Evolutionary conservation across 257 asterid species (phyloP), one percentile per base, ranked within the genome.

Genomic region (Paraleonurus japonicus): DNA sequence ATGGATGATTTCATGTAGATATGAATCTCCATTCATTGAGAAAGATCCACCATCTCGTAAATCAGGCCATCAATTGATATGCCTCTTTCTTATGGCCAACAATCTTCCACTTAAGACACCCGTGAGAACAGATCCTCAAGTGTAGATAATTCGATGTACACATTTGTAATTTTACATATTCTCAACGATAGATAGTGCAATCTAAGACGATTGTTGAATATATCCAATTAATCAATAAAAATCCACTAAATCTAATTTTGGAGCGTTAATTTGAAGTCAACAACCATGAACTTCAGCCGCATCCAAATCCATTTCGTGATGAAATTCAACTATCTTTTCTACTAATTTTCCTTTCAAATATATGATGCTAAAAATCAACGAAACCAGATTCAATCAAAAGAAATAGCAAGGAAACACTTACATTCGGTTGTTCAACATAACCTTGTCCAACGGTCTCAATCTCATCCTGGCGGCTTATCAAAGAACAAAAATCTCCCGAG

Each of bases 371-470:
- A 11, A 39, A 22, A 58, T 20, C 7, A 22, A 9, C 37, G 15
- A 60, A 67, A 62, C 27, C 41, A 61, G 3, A 68, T n/a, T 27
- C 19, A 59, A 50, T 5, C 23, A 8, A 5, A 1, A n/a, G 7
- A 17, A 7, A 9, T 28, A 8, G 26, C 13, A 61, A n/a, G 55
- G 7, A 45, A 8, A 15, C 15, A 72, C 97, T 23, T 73, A 94
- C 98, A 80, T 84, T 78, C 35, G 90, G 80, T 77, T 94, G 91
- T 20, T 33, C 73, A 13, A 90, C 90, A 62, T 94, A 94, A 0
- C 96, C 84, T 45, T 75, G 81, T 5, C 97, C 48, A 28, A 94
- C 98, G 22, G 88, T 85, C 84, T 94, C 97, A 85, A 97, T 90
- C 82, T 89, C 98, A 33, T 85, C 82, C n/a, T 32, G 90, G 81